Conservation (phyloP, 176 grass and related monocot genomes). For the Musa itinerans region DNA sequence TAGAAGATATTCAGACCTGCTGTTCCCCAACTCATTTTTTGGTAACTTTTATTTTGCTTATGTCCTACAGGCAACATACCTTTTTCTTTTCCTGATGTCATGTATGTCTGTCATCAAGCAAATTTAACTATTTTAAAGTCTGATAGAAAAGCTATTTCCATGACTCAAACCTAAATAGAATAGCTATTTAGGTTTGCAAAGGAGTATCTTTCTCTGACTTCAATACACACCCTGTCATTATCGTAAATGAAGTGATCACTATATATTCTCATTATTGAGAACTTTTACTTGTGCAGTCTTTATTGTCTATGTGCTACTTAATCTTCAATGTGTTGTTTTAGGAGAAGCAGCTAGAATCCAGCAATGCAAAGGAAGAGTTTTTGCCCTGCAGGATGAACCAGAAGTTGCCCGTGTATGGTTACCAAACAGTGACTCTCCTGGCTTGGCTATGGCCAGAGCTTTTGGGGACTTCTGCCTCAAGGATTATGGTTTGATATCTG, state of each 20-base stretch:
- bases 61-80: not conserved
- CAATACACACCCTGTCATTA: not conserved
- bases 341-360: constrained; percentile 8
- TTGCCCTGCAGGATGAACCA: not conserved
- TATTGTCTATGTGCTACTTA: not conserved
- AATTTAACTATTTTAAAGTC: not conserved
- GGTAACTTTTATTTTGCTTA: not conserved
- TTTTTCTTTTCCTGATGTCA: not conserved
- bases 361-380: constrained; percentile 13
- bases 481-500: constrained; percentile 11
- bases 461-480: constrained; percentile 11
- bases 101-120: not conserved
- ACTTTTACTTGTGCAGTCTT: not conserved
- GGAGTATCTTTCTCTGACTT: too few species aligned
- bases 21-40: not conserved
- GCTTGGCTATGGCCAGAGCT: constrained; percentile 5
- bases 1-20: not conserved
- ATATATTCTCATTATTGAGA: too few species aligned
- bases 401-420: constrained; percentile 5
- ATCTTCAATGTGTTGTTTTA: not conserved
- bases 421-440: constrained; percentile 1
- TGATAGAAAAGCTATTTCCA: too few species aligned
- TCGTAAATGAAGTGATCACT: not conserved
- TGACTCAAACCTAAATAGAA: too few species aligned
- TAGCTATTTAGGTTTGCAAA: too few species aligned